Evolutionary conservation across 345 rosid genomes (phyloP), one percentile per base, ranked within the genome.

Genomic region (Microthlaspi erraticum): DNA sequence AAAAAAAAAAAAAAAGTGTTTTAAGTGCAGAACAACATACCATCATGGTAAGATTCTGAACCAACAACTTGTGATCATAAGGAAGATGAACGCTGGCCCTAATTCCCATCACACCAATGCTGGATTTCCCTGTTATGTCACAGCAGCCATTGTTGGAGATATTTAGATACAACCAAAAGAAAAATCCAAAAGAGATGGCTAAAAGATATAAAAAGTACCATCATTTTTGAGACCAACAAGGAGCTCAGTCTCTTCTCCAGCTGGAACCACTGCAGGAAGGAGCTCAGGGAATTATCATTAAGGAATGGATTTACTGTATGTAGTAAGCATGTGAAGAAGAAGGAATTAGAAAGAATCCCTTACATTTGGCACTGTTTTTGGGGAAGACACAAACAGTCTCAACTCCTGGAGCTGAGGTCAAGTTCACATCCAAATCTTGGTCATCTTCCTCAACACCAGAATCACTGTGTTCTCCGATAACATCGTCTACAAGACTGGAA

Each of bases 81-180:
- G 92, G 86, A 73, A 92, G 89, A 84, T 95, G 98, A 71, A 95
- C 80, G 70, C 91, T 90, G 68, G 97, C 99, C 81, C 81, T 86
- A 62, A 92, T 78, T n/a, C 96, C 98, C 69, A 92, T 78, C 31
- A 92, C 82, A 71, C 86, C 85, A 51, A 92, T 10, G 55, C 64
- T 76, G 5, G 87, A 75, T 63, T 87, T 88, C 31, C 87, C 99
- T 95, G 82, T 76, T 37, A 77, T 60, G 48, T 32, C 46, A 55
- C 43, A 74, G 50, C 10, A 73, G 33, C 60, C 79, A 63, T 41
- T 33, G 1, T 48, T 52, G 37, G 44, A 76, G 65, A 42, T 45
- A 46, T 37, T 50, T 4, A 68, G 51, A 29, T 6, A 46, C 23
- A 39, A 18, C 20, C 44, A 45, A 52, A 5, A 44, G 18, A 45